Evolutionary conservation across 208 protist species (phyloP).

Genomic region (Sergeia podlipaevii): DNA sequence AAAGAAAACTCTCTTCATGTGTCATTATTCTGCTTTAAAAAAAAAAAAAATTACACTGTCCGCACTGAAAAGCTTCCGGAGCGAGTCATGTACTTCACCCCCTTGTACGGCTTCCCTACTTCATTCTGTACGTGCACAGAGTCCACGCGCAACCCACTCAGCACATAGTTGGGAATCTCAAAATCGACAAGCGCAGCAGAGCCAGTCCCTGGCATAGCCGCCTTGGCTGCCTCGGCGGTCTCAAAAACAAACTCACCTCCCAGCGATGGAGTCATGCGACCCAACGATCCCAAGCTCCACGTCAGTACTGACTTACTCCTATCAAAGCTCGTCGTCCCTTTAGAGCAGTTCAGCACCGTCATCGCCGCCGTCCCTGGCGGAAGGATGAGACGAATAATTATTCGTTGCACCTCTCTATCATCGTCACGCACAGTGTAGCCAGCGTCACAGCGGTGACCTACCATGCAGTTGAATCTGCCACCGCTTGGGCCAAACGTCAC

Average conservation of each 20-base stretch:
- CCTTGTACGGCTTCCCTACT: slow-evolving; percentile 81
- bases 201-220: slow-evolving; percentile 7
- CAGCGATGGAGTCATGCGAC: slow-evolving; percentile 52
- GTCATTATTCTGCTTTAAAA: neutral
- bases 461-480: slow-evolving; percentile 89
- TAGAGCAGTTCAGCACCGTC: slow-evolving; percentile 59
- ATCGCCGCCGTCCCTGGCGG: slow-evolving; percentile 51
- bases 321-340: slow-evolving; percentile 74
- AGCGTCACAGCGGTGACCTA: slow-evolving; percentile 45
- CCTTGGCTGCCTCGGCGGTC: neutral
- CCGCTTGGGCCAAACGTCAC: slow-evolving; percentile 56
- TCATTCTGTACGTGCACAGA: slow-evolving; percentile 83
- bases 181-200: slow-evolving; percentile 55
- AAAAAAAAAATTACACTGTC: slow-evolving; percentile 38
- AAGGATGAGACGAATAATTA: slow-evolving; percentile 68
- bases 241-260: slow-evolving; percentile 67
- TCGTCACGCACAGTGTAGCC: slow-evolving; percentile 16
- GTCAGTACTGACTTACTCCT: slow-evolving; percentile 43
- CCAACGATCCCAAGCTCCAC: slow-evolving; percentile 80
- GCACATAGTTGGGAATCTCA: slow-evolving; percentile 61
- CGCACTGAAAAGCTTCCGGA: slow-evolving; percentile 82
- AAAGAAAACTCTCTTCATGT: neutral
- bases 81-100: slow-evolving; percentile 79
- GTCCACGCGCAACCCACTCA: slow-evolving; percentile 71
- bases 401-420: slow-evolving; percentile 51